Evolutionary conservation across 192 early-diverging fungal genomes (phyloP).

Genomic region (Entrophospora sp.): DNA sequence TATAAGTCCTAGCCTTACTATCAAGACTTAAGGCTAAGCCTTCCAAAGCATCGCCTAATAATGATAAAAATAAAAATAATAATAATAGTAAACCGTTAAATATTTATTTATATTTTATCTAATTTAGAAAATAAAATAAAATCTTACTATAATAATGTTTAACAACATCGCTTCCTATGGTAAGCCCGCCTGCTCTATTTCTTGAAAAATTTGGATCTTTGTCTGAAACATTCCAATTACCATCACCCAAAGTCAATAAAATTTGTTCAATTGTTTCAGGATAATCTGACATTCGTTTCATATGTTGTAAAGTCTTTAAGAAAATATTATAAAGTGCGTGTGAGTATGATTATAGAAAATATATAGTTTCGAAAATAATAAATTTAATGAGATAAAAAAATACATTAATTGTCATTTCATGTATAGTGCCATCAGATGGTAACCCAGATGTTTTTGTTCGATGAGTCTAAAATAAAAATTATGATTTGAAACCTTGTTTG

Average conservation of each 20-base stretch:
- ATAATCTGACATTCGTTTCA: slow-evolving; percentile 50
- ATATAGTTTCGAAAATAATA: too few relatives aligned
- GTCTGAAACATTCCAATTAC: slow-evolving; percentile 44
- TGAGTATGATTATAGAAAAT: too few relatives aligned
- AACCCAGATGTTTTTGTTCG: slow-evolving; percentile 21
- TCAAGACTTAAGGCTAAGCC: slow-evolving; percentile 53
- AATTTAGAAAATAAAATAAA: background rate
- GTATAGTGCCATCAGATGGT: slow-evolving; percentile 73
- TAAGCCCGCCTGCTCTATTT: slow-evolving; percentile 10
- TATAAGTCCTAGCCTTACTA: slow-evolving; percentile 60
- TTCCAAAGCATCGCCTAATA: slow-evolving; percentile 45
- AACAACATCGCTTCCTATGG: slow-evolving; percentile 21
- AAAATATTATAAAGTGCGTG: background rate
- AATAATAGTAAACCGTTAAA: background rate
- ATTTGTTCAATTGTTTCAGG: slow-evolving; percentile 48
- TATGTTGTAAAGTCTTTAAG: slow-evolving; percentile 49
- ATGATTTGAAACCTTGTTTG: too few relatives aligned
- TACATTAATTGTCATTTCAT: slow-evolving; percentile 75
- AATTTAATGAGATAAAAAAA: too few relatives aligned
- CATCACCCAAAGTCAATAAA: slow-evolving; percentile 42
- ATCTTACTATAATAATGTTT: slow-evolving; percentile 31
- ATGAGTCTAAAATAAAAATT: background rate
- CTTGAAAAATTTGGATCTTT: slow-evolving; percentile 19
- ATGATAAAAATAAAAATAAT: too few relatives aligned
- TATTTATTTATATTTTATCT: background rate